These are phyloP conservation scores for Lasiodiplodia hormozganensis DNA, from an alignment of 2,329 filamentous ascomycete genomes.

Conservation along the genomic window DNA sequence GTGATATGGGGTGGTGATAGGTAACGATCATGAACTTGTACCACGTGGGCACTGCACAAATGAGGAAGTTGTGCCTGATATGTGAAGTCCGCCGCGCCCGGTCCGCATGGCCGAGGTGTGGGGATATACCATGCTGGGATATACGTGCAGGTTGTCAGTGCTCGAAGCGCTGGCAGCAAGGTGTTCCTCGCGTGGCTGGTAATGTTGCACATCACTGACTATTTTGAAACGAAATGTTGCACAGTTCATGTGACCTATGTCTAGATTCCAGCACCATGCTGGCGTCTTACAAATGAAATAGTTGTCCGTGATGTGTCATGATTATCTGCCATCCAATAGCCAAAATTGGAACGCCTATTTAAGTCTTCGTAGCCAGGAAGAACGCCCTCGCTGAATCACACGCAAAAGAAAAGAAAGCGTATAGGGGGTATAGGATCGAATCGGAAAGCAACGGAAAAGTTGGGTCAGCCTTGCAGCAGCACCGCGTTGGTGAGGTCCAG, in stretches of 20 bases:
- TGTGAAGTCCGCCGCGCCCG: background rate
- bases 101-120: background rate
- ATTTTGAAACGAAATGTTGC: background rate
- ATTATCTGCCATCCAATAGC: background rate
- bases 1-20: background rate
- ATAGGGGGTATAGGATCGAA: conserved; percentile 11
- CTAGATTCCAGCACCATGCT: background rate
- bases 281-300: background rate
- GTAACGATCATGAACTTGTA: background rate
- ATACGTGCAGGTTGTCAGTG: background rate
- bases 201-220: background rate
- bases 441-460: conserved; percentile 14
- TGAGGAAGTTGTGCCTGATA: background rate
- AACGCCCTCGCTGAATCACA: conserved; percentile 15
- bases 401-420: conserved; percentile 1
- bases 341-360: background rate
- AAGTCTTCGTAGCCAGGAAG: background rate
- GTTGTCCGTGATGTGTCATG: background rate
- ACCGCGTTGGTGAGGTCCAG: background rate
- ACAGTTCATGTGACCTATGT: conserved; percentile 4
- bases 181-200: background rate
- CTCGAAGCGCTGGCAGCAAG: background rate
- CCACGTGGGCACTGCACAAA: background rate
- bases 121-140: background rate
- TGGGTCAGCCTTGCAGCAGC: background rate